Evolutionary conservation across 163 green algal genomes (phyloP).

Genomic region (Scenedesmus sp.): DNA sequence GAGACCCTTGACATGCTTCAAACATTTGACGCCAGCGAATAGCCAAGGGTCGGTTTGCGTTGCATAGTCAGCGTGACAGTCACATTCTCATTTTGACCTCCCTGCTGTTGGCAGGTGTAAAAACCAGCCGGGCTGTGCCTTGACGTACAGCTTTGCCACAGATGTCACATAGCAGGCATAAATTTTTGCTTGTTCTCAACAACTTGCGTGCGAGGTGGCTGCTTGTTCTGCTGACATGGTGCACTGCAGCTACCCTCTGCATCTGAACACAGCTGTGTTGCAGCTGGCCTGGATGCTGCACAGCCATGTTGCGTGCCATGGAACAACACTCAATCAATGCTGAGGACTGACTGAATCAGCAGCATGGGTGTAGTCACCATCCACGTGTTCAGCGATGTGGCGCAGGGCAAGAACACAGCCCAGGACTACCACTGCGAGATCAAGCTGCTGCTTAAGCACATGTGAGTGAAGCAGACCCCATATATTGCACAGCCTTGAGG

Average conservation of each 20-base stretch:
- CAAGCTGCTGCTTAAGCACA: conserved; percentile 32
- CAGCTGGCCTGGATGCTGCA: not conserved
- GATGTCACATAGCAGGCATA: too few relatives aligned
- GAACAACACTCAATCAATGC: too few relatives aligned
- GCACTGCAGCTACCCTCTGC: not conserved
- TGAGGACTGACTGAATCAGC: not conserved
- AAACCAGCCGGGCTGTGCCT: too few relatives aligned
- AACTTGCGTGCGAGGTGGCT: not conserved
- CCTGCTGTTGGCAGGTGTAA: too few relatives aligned
- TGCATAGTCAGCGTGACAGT: not conserved
- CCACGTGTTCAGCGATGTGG: conserved; percentile 24
- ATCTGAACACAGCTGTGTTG: not conserved
- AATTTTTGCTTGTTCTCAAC: too few relatives aligned
- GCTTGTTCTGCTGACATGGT: not conserved
- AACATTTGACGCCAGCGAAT: too few relatives aligned
- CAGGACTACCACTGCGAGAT: conserved; percentile 41
- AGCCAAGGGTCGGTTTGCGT: not conserved
- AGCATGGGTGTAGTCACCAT: conserved; percentile 38
- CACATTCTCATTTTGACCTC: not conserved
- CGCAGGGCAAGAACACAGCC: not conserved
- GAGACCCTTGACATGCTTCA: too few relatives aligned
- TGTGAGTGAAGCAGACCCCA: not conserved
- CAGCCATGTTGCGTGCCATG: too few relatives aligned
- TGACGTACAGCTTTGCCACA: too few relatives aligned
- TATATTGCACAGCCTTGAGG: not conserved